Evolutionary conservation across 306 rosid genomes (phyloP).

Genomic region (Castanea mollissima): DNA sequence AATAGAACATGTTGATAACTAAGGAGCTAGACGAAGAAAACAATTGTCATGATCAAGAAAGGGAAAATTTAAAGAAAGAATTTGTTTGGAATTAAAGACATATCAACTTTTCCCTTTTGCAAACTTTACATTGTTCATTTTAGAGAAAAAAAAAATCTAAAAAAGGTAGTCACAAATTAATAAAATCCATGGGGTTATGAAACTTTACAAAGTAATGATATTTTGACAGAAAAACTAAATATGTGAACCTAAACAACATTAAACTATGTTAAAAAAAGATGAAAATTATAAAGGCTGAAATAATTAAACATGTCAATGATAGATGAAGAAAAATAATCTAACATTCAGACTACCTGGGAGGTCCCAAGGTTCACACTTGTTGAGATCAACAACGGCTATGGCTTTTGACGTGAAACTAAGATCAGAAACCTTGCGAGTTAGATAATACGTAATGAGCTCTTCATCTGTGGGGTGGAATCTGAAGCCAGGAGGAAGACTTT

Average conservation of each 20-base stretch:
- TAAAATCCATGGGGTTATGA: not conserved
- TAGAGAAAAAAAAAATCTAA: no score
- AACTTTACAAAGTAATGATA: not conserved
- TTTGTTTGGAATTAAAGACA: not conserved
- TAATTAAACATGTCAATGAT: not conserved
- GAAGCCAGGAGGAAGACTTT: slow-evolving; percentile 88
- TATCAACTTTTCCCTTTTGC: no score
- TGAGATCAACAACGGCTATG: slow-evolving; percentile 85
- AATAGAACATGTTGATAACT: not conserved
- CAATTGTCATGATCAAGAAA: not conserved
- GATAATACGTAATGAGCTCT: slow-evolving; percentile 81
- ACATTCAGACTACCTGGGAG: slow-evolving; percentile 59
- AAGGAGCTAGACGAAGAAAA: not conserved
- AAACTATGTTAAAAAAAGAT: not conserved
- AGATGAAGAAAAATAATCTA: not conserved
- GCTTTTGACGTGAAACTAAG: slow-evolving; percentile 58
- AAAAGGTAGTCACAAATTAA: no score
- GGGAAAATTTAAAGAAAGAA: not conserved
- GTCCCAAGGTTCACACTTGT: slow-evolving; percentile 96
- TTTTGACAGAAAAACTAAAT: not conserved
- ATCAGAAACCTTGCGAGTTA: slow-evolving; percentile 69
- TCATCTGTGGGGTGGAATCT: slow-evolving; percentile 96
- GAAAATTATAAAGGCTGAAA: not conserved
- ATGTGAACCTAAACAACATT: not conserved
- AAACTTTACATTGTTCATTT: not conserved